Conservation (phyloP, 805 yeast species). For the Ogataea saltuana region DNA sequence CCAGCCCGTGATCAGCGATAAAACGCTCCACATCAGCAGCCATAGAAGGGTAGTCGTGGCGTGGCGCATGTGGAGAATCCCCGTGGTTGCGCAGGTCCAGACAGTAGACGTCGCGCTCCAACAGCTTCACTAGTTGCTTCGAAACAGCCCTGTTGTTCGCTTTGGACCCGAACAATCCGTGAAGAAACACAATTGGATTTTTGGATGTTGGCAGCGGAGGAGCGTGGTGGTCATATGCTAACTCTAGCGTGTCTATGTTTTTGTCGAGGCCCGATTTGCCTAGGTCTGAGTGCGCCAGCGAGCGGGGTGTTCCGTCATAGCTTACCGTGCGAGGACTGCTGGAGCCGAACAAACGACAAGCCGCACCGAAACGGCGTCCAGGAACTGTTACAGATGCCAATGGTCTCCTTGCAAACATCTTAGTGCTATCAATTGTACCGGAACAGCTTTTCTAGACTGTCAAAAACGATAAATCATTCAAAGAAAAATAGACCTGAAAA, state of each 20-base stretch:
- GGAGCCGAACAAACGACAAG: not conserved
- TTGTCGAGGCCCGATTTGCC: conserved; percentile 27
- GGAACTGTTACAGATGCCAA: too few species aligned
- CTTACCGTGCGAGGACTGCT: not conserved
- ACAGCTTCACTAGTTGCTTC: conserved; percentile 46
- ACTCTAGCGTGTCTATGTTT: conserved; percentile 51
- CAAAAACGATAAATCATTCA: too few species aligned
- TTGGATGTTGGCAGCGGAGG: conserved; percentile 23
- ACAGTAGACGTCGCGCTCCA: conserved; percentile 62
- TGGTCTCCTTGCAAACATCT: too few species aligned
- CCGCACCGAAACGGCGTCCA: too few species aligned
- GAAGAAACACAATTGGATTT: conserved; percentile 73
- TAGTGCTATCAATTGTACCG: too few species aligned
- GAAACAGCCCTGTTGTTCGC: conserved; percentile 83
- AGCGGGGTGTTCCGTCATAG: conserved; percentile 33
- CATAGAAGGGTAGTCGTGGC: conserved; percentile 78
- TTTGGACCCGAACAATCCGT: conserved; percentile 87
- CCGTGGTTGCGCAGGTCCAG: conserved; percentile 91
- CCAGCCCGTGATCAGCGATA: conserved; percentile 45
- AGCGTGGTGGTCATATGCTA: conserved; percentile 50
- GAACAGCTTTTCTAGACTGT: too few species aligned
- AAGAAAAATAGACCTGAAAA: too few species aligned
- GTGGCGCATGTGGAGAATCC: conserved; percentile 71
- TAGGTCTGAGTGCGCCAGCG: conserved; percentile 23
- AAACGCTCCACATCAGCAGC: conserved; percentile 85